Base-by-base conservation (phyloP, 306 rosid genomes). In the Urtica urens region DNA sequence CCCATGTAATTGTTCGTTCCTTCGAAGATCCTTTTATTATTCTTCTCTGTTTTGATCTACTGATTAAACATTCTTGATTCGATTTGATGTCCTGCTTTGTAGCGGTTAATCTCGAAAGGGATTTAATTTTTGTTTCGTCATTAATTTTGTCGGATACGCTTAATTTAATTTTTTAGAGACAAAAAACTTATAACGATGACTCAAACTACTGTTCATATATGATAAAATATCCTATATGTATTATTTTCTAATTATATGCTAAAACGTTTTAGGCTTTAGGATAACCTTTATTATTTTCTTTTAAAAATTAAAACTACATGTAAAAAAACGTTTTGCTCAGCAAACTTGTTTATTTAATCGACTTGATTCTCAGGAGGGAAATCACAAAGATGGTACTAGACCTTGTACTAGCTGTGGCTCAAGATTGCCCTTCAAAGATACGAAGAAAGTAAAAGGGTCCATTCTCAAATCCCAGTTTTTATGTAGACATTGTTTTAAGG, bases 401-500 rank as follows among this genome's bases (percentile, higher is more conserved):
- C 77, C 57, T 42, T 90, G 99, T 58, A 82, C 77, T 49, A 82
- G 94, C 53, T 90, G 97, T 71, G 79, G 79, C 58, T 58, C 77
- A 61, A 39, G 66, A 29, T 51, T 60, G 38, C 79, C 74, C 30
- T 68, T 66, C 68, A 90, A 79, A 67, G 64, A 66, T 31, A 52
- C 75, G 71, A 79, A 73, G 66, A 90, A 69, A 64, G 49, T 62
- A 34, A 90, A 77, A 68, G 83, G 72, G 40, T 64, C 70, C 30
- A 63, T 53, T 60, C 38, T 63, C 57, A 53, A 51, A 37, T 58
- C 72, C 38, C 82, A 66, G 40, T 69, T 72, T 61, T 65, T 74
- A 22, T 90, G 97, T 63, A 90, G 63, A 77, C 78, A 72, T 69
- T 90, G 97, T 69, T 65, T 55, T 29, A 90, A 90, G 99, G 99